Evolutionary conservation across 495 filamentous ascomycete genomes (phyloP).

Genomic region (Clohesyomyces aquaticus): DNA sequence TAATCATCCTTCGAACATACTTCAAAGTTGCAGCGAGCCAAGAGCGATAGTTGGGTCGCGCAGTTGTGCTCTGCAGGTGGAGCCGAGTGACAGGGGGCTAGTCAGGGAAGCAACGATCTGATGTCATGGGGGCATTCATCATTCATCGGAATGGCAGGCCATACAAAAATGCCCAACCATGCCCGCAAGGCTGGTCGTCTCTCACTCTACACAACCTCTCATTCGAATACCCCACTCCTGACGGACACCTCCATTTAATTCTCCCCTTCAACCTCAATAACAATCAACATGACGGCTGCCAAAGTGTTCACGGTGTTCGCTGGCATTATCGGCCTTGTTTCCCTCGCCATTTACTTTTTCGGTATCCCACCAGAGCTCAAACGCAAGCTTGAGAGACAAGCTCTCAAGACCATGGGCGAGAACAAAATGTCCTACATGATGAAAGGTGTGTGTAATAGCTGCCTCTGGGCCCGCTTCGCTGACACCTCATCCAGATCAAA

Average conservation of each 20-base stretch:
- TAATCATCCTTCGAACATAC: too few species aligned
- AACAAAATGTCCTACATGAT: conserved; percentile 53
- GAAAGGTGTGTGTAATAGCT: conserved; percentile 36
- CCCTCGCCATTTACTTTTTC: conserved; percentile 42
- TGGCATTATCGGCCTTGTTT: conserved; percentile 33
- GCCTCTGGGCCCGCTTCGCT: background rate
- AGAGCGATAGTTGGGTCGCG: conserved; percentile 1
- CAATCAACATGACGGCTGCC: conserved; percentile 30
- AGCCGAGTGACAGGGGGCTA: background rate
- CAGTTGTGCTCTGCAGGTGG: background rate
- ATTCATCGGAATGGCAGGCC: conserved; percentile 6
- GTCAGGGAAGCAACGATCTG: conserved; percentile 27
- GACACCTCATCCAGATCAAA: conserved; percentile 33
- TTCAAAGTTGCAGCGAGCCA: background rate
- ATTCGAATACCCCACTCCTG: background rate
- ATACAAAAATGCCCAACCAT: conserved; percentile 1
- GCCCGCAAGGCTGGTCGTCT: conserved; percentile 3
- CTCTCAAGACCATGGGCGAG: conserved; percentile 58
- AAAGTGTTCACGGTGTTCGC: conserved; percentile 36
- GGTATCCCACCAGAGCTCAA: conserved; percentile 50
- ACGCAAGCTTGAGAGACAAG: conserved; percentile 51
- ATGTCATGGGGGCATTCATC: conserved; percentile 14
- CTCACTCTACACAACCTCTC: background rate
- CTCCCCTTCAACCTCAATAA: background rate
- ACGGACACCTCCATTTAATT: background rate